Evolutionary conservation across 306 rosid genomes (phyloP).

Genomic region (Cicer cuneatum): DNA sequence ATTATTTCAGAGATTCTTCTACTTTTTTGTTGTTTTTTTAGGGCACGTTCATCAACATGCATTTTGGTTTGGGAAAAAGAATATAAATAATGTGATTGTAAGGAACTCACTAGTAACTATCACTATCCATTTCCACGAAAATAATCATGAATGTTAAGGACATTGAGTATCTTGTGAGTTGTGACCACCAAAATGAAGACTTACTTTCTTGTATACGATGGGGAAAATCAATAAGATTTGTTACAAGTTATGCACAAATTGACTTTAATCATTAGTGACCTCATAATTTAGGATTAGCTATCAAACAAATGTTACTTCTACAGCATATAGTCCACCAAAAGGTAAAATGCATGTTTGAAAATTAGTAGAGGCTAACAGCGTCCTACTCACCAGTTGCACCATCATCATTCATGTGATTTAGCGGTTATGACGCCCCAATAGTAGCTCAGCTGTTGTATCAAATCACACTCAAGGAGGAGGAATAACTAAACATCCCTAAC

Average conservation of each 20-base stretch:
- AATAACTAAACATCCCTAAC: constrained; percentile 22
- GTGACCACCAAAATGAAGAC: constrained; percentile 5
- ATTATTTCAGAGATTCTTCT: constrained; percentile 22
- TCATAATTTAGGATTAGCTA: constrained; percentile 18
- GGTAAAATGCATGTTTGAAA: constrained; percentile 14
- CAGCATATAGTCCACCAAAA: constrained; percentile 15
- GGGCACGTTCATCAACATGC: constrained; percentile 20
- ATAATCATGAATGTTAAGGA: constrained; percentile 18
- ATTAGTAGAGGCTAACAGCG: constrained; percentile 26
- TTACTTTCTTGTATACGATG: background rate
- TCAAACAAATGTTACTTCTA: constrained; percentile 1
- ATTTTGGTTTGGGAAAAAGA: constrained; percentile 13
- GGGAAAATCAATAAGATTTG: background rate
- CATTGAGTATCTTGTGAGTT: constrained; percentile 1
- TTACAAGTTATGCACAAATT: background rate
- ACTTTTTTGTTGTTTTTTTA: background rate
- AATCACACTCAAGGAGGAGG: constrained; percentile 27
- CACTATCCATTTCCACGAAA: background rate
- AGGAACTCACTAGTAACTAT: constrained; percentile 4
- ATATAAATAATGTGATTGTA: background rate
- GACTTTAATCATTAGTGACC: constrained; percentile 17
- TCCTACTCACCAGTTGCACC: constrained; percentile 3
- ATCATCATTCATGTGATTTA: constrained; percentile 12
- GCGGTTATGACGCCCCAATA: background rate
- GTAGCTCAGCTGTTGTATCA: constrained; percentile 25